Conservation (phyloP, 2,329 filamentous ascomycete species). For the Colletotrichum lentis region DNA sequence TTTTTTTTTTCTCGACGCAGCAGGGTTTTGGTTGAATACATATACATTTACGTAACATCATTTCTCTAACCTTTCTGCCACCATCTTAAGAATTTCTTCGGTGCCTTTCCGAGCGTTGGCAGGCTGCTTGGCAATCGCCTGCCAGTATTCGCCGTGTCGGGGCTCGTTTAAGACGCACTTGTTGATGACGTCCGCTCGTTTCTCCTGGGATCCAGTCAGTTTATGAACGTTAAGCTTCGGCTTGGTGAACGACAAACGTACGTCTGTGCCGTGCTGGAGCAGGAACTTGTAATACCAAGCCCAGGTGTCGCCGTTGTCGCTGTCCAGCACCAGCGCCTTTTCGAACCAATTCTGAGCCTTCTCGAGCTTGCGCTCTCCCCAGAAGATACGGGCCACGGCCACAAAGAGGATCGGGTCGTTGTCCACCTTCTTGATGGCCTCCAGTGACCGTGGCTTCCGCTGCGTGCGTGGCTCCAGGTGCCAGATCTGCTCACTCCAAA, state of each 20-base stretch:
- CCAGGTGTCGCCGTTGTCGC: conserved; percentile 91
- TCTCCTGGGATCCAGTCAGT: conserved; percentile 62
- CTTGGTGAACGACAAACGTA: not conserved
- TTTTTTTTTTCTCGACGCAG: not conserved
- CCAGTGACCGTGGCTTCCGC: conserved; percentile 87
- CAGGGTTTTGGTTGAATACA: not conserved
- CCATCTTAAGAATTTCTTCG: conserved; percentile 85
- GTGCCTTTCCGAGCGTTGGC: conserved; percentile 76
- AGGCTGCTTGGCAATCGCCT: conserved; percentile 84
- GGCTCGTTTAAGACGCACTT: conserved; percentile 88
- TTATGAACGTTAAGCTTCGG: not conserved
- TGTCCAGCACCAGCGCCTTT: conserved; percentile 88
- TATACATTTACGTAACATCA: conserved; percentile 23
- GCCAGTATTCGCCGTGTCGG: conserved; percentile 92
- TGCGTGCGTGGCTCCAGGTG: conserved; percentile 90
- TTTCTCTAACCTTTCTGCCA: conserved; percentile 61
- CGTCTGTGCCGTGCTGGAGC: conserved; percentile 85
- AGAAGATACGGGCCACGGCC: conserved; percentile 93
- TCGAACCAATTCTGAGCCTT: conserved; percentile 98
- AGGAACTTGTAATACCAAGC: conserved; percentile 98
- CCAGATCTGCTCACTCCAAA: conserved; percentile 97
- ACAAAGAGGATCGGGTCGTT: conserved; percentile 90
- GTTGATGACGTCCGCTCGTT: conserved; percentile 81
- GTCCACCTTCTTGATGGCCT: conserved; percentile 97
- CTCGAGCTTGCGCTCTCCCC: conserved; percentile 89